A percentile compares a stretch with the other conserved stretches of the same genome.
Conservation (phyloP, 257 asterid species). For the Gentiana straminea region DNA sequence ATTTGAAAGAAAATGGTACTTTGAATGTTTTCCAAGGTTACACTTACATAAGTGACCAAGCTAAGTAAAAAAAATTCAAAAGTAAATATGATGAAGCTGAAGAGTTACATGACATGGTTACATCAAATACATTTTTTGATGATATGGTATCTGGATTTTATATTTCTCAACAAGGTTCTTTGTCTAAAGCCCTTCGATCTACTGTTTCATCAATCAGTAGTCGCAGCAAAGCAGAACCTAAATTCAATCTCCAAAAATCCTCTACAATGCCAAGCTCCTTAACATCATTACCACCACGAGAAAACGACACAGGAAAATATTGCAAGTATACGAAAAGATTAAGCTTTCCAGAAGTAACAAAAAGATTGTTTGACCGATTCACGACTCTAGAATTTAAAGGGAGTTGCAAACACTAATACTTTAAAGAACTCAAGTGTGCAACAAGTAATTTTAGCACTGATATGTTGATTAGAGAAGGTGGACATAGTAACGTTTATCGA, state of each 20-base stretch:
- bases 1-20: no score
- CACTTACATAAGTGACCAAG: no score
- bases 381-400: constrained; percentile 31
- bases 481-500: constrained; percentile 42
- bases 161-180: constrained; percentile 49
- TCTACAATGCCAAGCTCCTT: constrained; percentile 50
- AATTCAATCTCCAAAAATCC: constrained; percentile 33
- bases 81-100: no score
- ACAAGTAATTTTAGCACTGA: constrained; percentile 34
- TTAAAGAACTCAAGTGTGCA: constrained; percentile 34
- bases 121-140: no score
- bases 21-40: no score
- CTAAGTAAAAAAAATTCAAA: no score
- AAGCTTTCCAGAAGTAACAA: constrained; percentile 19
- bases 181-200: constrained; percentile 22
- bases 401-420: constrained; percentile 20
- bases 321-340: constrained; percentile 11
- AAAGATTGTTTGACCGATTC: constrained; percentile 24
- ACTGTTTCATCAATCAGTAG: constrained; percentile 18
- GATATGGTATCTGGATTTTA: no score
- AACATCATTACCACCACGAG: constrained; percentile 24
- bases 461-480: constrained; percentile 47
- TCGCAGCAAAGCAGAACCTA: constrained; percentile 12
- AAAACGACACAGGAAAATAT: constrained; percentile 12
- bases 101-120: no score